Conservation (phyloP, 2,329 filamentous ascomycete species). For the Emmonsiellopsis sp. region DNA sequence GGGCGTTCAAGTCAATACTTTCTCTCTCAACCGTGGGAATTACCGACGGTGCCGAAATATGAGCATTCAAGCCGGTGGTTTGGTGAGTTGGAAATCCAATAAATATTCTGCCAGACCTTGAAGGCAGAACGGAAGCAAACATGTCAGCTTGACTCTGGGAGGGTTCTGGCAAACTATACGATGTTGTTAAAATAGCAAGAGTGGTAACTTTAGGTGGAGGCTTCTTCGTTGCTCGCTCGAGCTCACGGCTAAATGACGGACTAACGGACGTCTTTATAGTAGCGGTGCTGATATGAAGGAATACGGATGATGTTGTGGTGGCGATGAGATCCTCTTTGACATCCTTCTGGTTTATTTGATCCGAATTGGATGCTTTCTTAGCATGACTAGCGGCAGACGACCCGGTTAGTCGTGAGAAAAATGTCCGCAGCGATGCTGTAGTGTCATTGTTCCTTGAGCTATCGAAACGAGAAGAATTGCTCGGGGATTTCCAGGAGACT, state of each 20-base stretch:
- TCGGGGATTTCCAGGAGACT: constrained; percentile 69
- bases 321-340: constrained; percentile 67
- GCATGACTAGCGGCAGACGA: constrained; percentile 42
- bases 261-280: constrained; percentile 68
- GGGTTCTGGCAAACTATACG: constrained; percentile 70
- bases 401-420: constrained; percentile 69
- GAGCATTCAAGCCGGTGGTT: constrained; percentile 86
- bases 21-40: constrained; percentile 97
- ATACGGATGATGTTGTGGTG: constrained; percentile 67
- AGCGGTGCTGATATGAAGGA: constrained; percentile 79
- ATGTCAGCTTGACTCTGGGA: constrained; percentile 57
- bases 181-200: constrained; percentile 81
- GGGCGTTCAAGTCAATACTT: constrained; percentile 90
- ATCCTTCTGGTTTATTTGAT: constrained; percentile 49
- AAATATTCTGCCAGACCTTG: constrained; percentile 83
- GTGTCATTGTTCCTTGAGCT: constrained; percentile 28
- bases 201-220: constrained; percentile 81
- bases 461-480: constrained; percentile 27
- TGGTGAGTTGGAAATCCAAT: constrained; percentile 97
- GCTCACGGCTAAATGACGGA: constrained; percentile 65
- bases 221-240: constrained; percentile 95
- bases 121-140: constrained; percentile 82
- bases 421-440: constrained; percentile 60
- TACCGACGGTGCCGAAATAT: constrained; percentile 90
- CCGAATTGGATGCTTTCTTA: constrained; percentile 28